Percentiles rank a stretch among this genome's conserved stretches.
Evolutionary conservation across 2,329 filamentous ascomycete species (phyloP).

Genomic region (Penicillium thymicola): DNA sequence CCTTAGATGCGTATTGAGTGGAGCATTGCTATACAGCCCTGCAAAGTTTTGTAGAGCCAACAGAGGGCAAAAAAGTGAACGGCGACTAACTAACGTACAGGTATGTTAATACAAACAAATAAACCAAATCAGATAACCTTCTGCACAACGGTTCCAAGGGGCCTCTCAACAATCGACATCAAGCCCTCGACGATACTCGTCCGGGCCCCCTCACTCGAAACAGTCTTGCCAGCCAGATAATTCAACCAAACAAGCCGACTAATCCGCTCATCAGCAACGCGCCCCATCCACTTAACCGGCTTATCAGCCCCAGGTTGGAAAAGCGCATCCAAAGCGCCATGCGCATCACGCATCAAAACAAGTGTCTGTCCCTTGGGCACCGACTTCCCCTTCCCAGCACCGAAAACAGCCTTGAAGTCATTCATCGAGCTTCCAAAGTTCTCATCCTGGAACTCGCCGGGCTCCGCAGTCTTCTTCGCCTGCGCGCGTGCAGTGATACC

Average conservation of each 20-base stretch:
- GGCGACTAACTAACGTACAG: constrained; percentile 6
- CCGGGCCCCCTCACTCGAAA: constrained; percentile 79
- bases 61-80: background rate
- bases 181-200: constrained; percentile 81
- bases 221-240: constrained; percentile 81
- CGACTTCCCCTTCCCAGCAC: constrained; percentile 62
- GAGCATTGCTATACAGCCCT: background rate
- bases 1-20: constrained; percentile 2
- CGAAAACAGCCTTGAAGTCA: constrained; percentile 78
- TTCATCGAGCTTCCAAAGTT: constrained; percentile 71
- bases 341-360: constrained; percentile 64
- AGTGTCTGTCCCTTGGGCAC: constrained; percentile 79
- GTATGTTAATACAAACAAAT: background rate
- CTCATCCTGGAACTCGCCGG: constrained; percentile 62
- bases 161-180: constrained; percentile 81
- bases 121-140: constrained; percentile 54
- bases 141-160: constrained; percentile 79
- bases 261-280: constrained; percentile 73
- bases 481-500: constrained; percentile 73
- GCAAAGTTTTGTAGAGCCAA: background rate
- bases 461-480: constrained; percentile 36
- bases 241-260: constrained; percentile 82
- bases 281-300: constrained; percentile 60
- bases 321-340: constrained; percentile 65
- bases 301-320: constrained; percentile 55